A percentile compares a stretch with the other conserved stretches of the same genome.
Evolutionary conservation across 352 stramenopile species (phyloP).

Genomic region (Phytophthora syringae): DNA sequence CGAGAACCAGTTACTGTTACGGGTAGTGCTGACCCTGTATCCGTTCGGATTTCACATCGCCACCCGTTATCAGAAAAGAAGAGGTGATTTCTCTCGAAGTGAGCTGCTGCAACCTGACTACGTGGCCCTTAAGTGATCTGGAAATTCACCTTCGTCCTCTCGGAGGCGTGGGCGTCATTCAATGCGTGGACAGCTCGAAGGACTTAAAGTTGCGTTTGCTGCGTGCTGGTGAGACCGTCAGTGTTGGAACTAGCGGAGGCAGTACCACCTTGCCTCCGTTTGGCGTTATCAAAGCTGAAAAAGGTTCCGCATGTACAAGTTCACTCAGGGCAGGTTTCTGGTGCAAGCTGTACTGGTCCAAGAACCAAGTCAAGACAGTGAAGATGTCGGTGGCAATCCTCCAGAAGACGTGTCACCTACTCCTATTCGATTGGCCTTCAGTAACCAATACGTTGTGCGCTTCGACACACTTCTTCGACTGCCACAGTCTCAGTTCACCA

Average conservation of each 20-base stretch:
- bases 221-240: conserved; percentile 40
- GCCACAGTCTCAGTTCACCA: conserved; percentile 38
- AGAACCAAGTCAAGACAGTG: conserved; percentile 40
- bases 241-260: conserved; percentile 36
- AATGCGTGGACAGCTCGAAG: conserved; percentile 61
- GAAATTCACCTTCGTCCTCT: conserved; percentile 64
- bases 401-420: conserved; percentile 11
- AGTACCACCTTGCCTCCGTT: conserved; percentile 57
- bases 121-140: conserved; percentile 63
- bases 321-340: conserved; percentile 54
- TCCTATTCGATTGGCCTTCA: conserved; percentile 41
- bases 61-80: conserved; percentile 53
- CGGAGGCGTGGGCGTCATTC: conserved; percentile 42
- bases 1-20: conserved; percentile 46
- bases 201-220: conserved; percentile 65
- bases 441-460: conserved; percentile 53
- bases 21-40: conserved; percentile 66
- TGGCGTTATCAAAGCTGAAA: conserved; percentile 67
- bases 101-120: conserved; percentile 74
- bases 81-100: conserved; percentile 59
- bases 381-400: conserved; percentile 8
- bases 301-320: conserved; percentile 69
- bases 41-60: conserved; percentile 60
- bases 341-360: conserved; percentile 67
- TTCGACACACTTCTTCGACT: conserved; percentile 58